A percentile compares a stretch with the other conserved stretches of the same genome.
Evolutionary conservation across 495 filamentous ascomycete genomes (phyloP).

Genomic region (Penicillium steckii): DNA sequence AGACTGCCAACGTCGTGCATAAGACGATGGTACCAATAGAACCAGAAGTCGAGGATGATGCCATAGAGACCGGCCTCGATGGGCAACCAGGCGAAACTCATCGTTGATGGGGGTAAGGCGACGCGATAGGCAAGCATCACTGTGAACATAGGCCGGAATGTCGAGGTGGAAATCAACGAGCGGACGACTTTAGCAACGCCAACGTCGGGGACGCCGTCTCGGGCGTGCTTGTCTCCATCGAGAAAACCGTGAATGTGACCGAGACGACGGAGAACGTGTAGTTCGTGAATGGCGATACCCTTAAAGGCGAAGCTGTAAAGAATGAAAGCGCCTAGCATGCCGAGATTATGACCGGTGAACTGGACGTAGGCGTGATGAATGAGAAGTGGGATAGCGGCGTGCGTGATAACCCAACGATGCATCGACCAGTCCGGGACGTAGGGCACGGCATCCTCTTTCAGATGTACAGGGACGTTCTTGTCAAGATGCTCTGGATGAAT

Average conservation of each 20-base stretch:
- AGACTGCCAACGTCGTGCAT: constrained; percentile 34
- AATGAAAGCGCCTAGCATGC: constrained; percentile 24
- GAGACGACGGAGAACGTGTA: constrained; percentile 29
- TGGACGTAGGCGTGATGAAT: constrained; percentile 30
- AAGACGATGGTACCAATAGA: constrained; percentile 41
- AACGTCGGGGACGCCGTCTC: constrained; percentile 37
- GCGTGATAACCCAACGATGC: constrained; percentile 31
- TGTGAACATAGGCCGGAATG: constrained; percentile 34
- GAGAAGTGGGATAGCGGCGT: constrained; percentile 24
- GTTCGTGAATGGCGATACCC: constrained; percentile 30
- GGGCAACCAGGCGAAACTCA: constrained; percentile 30
- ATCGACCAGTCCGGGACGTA: constrained; percentile 31
- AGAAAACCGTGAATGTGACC: constrained; percentile 34
- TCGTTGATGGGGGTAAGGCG: constrained; percentile 15
- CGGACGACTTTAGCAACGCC: constrained; percentile 31
- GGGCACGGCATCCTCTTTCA: constrained; percentile 27
- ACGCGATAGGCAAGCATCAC: constrained; percentile 31
- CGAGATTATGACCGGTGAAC: constrained; percentile 25
- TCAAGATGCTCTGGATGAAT: constrained; percentile 31
- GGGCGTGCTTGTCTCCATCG: constrained; percentile 38
- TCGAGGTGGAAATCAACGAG: constrained; percentile 28
- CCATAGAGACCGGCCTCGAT: constrained; percentile 35
- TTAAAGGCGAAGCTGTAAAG: constrained; percentile 31
- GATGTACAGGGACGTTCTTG: constrained; percentile 21
- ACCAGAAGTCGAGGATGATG: constrained; percentile 42